Evolutionary conservation across 2,329 filamentous ascomycete genomes (phyloP), one percentile per base, ranked within the genome.

Genomic region (Aureobasidium mangrovei): DNA sequence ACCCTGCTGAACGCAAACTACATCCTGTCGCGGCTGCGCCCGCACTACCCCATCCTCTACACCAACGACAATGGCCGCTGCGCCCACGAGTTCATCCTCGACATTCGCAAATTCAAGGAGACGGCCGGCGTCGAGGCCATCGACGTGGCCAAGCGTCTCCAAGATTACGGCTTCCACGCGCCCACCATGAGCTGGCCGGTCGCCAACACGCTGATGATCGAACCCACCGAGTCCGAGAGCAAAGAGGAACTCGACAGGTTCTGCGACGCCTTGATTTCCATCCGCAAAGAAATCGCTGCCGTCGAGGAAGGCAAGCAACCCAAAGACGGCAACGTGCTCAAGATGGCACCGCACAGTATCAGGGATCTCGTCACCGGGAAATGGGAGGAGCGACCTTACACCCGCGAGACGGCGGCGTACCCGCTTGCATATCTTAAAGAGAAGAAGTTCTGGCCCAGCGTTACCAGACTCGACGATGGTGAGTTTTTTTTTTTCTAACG

Each of bases 131-230:
- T 97, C 62, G 91, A 96, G 72, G 91, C 86, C 31, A 93, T 95
- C 62, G 91, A 97, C 66, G 86, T 97, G 60, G 91, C 91, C 65
- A 97, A 97, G 78, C 88, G 91, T 59, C 82, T 97, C 24, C 91
- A 96, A 72, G 91, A 97, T 68, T 97, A 95, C 68, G 91, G 91
- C 40, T 97, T 97, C 81, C 91, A 97, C 71, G 88, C 91, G 1
- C 91, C 91, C 0, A 97, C 91, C 52, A 96, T 97, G 91, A 90
- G 84, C 68, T 96, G 88, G 88, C 91, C 91, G 1, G 90, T 97
- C 2, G 81, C 88, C 51, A 94, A 94, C 72, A 96, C 91, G 0
- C 81, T 97, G 42, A 97, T 97, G 91, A 95, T 97, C 61, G 91
- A 97, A 75, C 91, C 91, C 2, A 97, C 91, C 0, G 91, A 96